Percentiles rank a stretch among this genome's conserved stretches.
Evolutionary conservation across 345 rosid species (phyloP).

Genomic region (Salix udensis): DNA sequence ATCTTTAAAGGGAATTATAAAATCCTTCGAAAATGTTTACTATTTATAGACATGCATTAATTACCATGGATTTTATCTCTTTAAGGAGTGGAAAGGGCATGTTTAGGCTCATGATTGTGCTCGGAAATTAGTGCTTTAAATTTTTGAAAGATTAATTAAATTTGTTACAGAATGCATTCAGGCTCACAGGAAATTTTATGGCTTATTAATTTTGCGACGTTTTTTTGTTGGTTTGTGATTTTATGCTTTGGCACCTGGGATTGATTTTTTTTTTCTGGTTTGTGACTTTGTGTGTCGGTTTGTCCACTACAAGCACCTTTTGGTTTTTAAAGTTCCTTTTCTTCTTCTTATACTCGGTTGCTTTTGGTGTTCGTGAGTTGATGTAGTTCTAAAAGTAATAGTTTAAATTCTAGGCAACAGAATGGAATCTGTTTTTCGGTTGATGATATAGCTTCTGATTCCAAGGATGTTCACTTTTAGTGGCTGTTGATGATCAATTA

Average conservation of each 20-base stretch:
- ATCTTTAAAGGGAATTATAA: neutral
- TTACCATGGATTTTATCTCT: neutral
- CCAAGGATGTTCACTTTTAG: neutral
- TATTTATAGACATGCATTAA: neutral
- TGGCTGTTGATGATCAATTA: neutral
- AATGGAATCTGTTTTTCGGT: neutral
- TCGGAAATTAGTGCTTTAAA: neutral
- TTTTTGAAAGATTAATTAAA: neutral
- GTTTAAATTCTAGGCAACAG: neutral
- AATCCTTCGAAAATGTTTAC: neutral
- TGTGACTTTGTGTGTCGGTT: neutral
- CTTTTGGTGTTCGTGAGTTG: conserved; percentile 6
- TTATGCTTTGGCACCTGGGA: conserved; percentile 5
- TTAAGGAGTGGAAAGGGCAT: neutral
- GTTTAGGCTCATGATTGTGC: neutral
- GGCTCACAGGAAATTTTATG: neutral
- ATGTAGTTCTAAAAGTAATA: neutral
- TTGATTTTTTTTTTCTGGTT: neutral
- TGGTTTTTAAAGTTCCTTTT: conserved; percentile 9
- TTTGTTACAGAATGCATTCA: neutral
- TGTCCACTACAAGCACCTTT: conserved; percentile 6
- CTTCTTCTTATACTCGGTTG: neutral
- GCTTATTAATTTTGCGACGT: neutral
- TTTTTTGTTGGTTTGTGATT: neutral
- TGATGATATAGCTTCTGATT: conserved; percentile 1